A percentile compares a stretch with the other conserved stretches of the same genome.
These are phyloP conservation scores for Gonapodya prolifera DNA, from an alignment of 192 early-diverging fungal genomes.

Conservation along the genomic window DNA sequence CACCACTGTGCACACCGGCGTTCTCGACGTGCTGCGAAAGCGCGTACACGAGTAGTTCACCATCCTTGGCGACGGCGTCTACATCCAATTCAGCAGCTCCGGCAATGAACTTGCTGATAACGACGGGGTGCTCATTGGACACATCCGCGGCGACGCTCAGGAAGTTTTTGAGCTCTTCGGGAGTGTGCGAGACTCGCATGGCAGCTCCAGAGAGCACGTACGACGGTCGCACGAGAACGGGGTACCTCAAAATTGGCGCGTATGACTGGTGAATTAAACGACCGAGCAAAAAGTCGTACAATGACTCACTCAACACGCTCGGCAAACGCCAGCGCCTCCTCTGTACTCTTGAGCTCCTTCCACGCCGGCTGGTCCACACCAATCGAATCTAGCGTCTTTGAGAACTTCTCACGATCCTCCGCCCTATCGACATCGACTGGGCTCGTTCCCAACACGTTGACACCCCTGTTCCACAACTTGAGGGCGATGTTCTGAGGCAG, in stretches of 20 bases:
- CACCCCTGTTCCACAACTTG: slow-evolving; percentile 51
- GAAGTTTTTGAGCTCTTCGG: slow-evolving; percentile 51
- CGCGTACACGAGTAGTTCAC: slow-evolving; percentile 71
- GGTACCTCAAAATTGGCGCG: slow-evolving; percentile 49
- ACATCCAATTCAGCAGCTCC: slow-evolving; percentile 92
- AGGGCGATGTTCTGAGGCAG: slow-evolving; percentile 95
- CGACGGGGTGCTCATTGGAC: slow-evolving; percentile 89
- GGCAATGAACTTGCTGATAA: slow-evolving; percentile 92
- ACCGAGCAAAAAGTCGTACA: slow-evolving; percentile 6
- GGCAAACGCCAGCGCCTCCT: slow-evolving; percentile 77
- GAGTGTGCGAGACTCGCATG: slow-evolving; percentile 90
- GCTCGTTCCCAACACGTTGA: slow-evolving; percentile 82
- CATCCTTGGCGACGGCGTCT: slow-evolving; percentile 80
- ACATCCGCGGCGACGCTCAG: slow-evolving; percentile 73
- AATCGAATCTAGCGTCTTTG: slow-evolving; percentile 76
- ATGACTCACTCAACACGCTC: slow-evolving; percentile 34
- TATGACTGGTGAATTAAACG: too few relatives aligned
- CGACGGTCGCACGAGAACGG: slow-evolving; percentile 88
- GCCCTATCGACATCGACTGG: slow-evolving; percentile 85
- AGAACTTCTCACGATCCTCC: slow-evolving; percentile 94
- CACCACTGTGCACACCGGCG: slow-evolving; percentile 95
- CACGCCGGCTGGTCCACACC: slow-evolving; percentile 92
- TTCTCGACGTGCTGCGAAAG: slow-evolving; percentile 95
- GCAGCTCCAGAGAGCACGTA: slow-evolving; percentile 97
- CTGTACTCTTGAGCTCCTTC: slow-evolving; percentile 78